These are phyloP conservation scores for Aureobasidium melanogenum DNA, from an alignment of 2,329 filamentous ascomycete genomes.

Conservation along the genomic window DNA sequence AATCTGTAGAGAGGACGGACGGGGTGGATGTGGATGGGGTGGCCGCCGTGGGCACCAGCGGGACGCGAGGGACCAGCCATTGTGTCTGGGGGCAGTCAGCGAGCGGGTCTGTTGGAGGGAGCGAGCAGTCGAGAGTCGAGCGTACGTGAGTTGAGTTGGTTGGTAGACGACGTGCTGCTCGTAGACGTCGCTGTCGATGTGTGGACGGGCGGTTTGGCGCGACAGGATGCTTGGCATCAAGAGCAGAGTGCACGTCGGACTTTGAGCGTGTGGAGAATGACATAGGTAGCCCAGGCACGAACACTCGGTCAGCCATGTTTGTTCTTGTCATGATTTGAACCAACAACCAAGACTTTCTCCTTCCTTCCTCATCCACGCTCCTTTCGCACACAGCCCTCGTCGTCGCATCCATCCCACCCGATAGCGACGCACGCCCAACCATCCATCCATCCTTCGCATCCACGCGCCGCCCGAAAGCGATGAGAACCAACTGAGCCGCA, in stretches of 20 bases:
- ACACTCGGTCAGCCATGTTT: not conserved
- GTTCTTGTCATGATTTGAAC: not conserved
- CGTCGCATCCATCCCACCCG: not conserved
- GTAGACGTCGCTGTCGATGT: not conserved
- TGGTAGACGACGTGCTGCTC: not conserved
- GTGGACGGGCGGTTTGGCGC: not conserved
- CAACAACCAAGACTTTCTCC: not conserved
- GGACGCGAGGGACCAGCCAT: slow-evolving; percentile 13
- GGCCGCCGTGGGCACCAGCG: slow-evolving; percentile 33
- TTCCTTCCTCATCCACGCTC: not conserved
- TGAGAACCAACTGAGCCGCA: not conserved
- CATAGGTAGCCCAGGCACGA: not conserved
- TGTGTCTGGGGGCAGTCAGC: not conserved
- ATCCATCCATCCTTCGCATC: not conserved
- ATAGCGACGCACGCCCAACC: not conserved
- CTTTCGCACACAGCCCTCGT: not conserved
- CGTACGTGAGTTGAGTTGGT: not conserved
- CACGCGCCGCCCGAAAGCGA: not conserved
- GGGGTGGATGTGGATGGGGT: slow-evolving; percentile 51
- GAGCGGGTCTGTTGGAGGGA: not conserved
- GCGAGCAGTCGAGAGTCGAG: not conserved
- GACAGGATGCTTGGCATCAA: not conserved
- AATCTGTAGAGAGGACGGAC: slow-evolving; percentile 69
- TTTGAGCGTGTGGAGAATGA: not conserved
- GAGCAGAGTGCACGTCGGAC: not conserved